Percentiles rank a stretch among this genome's conserved stretches.
These are phyloP conservation scores for Sporormia fimetaria DNA, from an alignment of 495 filamentous ascomycete genomes.

Conservation along the genomic window DNA sequence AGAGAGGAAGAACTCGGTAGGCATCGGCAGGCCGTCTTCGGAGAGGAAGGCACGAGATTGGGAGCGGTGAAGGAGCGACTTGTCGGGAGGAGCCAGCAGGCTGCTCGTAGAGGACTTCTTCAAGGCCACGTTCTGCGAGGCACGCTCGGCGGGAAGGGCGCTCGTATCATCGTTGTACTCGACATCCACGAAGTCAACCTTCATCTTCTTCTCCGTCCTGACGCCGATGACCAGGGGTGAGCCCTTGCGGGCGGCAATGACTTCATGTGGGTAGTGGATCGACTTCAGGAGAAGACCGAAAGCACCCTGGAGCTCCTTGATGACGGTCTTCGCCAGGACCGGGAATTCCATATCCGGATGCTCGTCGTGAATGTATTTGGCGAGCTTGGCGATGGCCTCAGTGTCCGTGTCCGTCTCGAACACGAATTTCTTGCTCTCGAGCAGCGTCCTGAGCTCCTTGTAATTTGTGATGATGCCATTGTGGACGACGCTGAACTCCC, in stretches of 20 bases:
- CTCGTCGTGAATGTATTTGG: constrained; percentile 95
- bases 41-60: constrained; percentile 98
- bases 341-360: constrained; percentile 93
- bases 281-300: constrained; percentile 96
- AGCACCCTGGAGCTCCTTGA: constrained; percentile 95
- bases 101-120: constrained; percentile 70
- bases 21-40: constrained; percentile 91
- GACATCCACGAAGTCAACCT: constrained; percentile 99
- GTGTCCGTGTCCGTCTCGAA: constrained; percentile 99
- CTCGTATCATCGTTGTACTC: constrained; percentile 77
- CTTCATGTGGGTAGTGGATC: constrained; percentile 95
- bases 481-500: constrained; percentile 96
- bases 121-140: constrained; percentile 89
- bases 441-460: constrained; percentile 91
- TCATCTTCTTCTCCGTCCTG: constrained; percentile 94
- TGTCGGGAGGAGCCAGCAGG: constrained; percentile 81
- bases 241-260: constrained; percentile 94
- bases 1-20: constrained; percentile 97
- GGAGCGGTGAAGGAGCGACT: constrained; percentile 92
- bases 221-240: constrained; percentile 94
- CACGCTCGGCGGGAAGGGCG: constrained; percentile 82
- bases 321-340: constrained; percentile 88
- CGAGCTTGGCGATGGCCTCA: constrained; percentile 96
- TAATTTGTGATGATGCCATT: constrained; percentile 99
- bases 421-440: constrained; percentile 88